Conservation (phyloP, 495 filamentous ascomycete genomes). For the Aspergillus diversus region DNA sequence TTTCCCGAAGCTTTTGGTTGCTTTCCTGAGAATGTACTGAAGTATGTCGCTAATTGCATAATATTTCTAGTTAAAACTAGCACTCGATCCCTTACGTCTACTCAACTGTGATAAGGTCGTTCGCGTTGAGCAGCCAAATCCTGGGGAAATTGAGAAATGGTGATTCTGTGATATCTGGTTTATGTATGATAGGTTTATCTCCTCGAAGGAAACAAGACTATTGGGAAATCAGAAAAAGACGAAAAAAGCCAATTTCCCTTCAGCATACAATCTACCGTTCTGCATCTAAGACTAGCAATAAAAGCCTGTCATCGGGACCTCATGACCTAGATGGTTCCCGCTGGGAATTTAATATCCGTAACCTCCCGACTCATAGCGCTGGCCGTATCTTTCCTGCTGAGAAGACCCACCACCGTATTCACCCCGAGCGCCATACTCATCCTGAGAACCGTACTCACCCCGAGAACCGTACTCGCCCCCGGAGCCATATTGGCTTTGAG, state of each 20-base stretch:
- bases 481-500: background rate
- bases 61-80: conserved; percentile 60
- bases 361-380: conserved; percentile 17
- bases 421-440: conserved; percentile 14
- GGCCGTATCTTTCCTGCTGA: conserved; percentile 17
- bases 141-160: conserved; percentile 48
- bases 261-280: background rate
- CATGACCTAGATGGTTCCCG: no score
- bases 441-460: conserved; percentile 10
- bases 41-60: conserved; percentile 16
- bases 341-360: conserved; percentile 22
- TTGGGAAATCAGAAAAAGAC: background rate
- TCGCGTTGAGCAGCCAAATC: conserved; percentile 44
- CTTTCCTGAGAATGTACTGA: background rate
- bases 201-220: background rate
- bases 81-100: conserved; percentile 65
- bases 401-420: conserved; percentile 8
- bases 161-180: conserved; percentile 21
- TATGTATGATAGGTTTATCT: background rate
- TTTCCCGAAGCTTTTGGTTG: background rate
- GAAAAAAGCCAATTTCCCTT: background rate
- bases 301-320: background rate
- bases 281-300: background rate
- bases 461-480: background rate
- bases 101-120: conserved; percentile 73